A percentile compares a stretch with the other conserved stretches of the same genome.
These are phyloP conservation scores for Arctium minus DNA, from an alignment of 129 eudicot genomes.

Conservation along the genomic window DNA sequence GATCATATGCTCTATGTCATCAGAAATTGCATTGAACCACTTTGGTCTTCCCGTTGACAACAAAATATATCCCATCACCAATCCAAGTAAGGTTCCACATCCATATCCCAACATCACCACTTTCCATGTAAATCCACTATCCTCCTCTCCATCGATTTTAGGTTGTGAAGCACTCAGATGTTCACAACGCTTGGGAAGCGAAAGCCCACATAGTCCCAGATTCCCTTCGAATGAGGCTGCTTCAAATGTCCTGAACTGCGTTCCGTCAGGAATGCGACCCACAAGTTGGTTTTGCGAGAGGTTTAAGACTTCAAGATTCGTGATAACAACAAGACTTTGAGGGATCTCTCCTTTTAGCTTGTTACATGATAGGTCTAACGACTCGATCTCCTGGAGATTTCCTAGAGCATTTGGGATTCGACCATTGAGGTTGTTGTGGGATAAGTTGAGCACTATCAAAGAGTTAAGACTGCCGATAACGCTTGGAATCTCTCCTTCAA, in stretches of 20 bases:
- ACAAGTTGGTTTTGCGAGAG: slow-evolving; percentile 29
- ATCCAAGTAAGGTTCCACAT: slow-evolving; percentile 12
- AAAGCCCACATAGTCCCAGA: background rate
- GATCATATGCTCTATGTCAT: slow-evolving; percentile 11
- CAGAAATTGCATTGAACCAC: slow-evolving; percentile 16
- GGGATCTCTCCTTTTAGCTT: background rate
- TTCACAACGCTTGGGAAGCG: background rate
- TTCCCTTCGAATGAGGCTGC: background rate
- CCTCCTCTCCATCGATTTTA: background rate
- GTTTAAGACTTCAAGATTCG: slow-evolving; percentile 19
- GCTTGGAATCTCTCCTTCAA: slow-evolving; percentile 20
- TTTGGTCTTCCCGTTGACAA: slow-evolving; percentile 11
- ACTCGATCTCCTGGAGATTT: slow-evolving; percentile 26
- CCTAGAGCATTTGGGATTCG: slow-evolving; percentile 27
- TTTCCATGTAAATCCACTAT: slow-evolving; percentile 17
- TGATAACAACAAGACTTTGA: background rate
- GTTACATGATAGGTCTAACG: slow-evolving; percentile 22
- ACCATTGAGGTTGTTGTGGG: slow-evolving; percentile 26
- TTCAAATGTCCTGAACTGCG: background rate
- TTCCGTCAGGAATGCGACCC: background rate
- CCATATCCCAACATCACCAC: slow-evolving; percentile 26
- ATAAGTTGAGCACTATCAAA: slow-evolving; percentile 25
- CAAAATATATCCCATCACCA: slow-evolving; percentile 10
- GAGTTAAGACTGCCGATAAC: slow-evolving; percentile 24
- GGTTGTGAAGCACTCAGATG: background rate